Percentiles rank a stretch among this genome's conserved stretches.
These are phyloP conservation scores for Piper betle DNA, from an alignment of 164 flowering plant species.

Conservation along the genomic window DNA sequence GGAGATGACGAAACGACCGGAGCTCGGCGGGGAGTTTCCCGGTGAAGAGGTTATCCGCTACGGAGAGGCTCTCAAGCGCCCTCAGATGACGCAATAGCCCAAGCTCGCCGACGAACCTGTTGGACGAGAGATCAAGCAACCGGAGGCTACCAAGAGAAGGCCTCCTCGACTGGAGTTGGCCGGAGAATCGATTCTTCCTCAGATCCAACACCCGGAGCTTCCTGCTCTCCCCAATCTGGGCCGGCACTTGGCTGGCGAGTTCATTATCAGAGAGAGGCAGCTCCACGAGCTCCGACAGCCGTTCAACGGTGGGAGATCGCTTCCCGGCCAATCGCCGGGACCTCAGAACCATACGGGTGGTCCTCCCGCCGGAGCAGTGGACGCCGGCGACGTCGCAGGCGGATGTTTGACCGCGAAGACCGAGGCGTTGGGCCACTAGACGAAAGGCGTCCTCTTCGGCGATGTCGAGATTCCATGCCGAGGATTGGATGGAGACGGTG, in stretches of 20 bases:
- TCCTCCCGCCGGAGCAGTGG: conserved; percentile 29
- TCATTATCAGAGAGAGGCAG: conserved; percentile 42
- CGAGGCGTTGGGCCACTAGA: conserved; percentile 23
- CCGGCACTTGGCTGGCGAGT: conserved; percentile 39
- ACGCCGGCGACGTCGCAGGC: conserved; percentile 37
- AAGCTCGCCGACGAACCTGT: conserved; percentile 40
- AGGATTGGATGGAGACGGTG: conserved; percentile 9
- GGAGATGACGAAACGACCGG: conserved; percentile 47
- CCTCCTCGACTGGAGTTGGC: conserved; percentile 28
- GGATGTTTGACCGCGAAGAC: conserved; percentile 22
- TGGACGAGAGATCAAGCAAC: conserved; percentile 38
- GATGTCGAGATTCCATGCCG: conserved; percentile 20
- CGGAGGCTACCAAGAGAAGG: conserved; percentile 38
- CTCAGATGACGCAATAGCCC: conserved; percentile 47
- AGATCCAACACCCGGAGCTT: conserved; percentile 51
- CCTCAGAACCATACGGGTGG: conserved; percentile 33
- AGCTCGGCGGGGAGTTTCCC: conserved; percentile 41
- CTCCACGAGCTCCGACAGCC: conserved; percentile 55
- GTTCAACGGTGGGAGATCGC: conserved; percentile 47
- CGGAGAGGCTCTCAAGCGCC: conserved; percentile 39
- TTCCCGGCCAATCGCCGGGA: conserved; percentile 30
- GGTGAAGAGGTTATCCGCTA: conserved; percentile 41
- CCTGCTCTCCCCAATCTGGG: conserved; percentile 33
- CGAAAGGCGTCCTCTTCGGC: conserved; percentile 35
- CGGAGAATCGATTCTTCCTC: conserved; percentile 36